A percentile compares a stretch with the other conserved stretches of the same genome.
Conservation (phyloP, 495 filamentous ascomycete genomes). For the Penicillium flavigenum region DNA sequence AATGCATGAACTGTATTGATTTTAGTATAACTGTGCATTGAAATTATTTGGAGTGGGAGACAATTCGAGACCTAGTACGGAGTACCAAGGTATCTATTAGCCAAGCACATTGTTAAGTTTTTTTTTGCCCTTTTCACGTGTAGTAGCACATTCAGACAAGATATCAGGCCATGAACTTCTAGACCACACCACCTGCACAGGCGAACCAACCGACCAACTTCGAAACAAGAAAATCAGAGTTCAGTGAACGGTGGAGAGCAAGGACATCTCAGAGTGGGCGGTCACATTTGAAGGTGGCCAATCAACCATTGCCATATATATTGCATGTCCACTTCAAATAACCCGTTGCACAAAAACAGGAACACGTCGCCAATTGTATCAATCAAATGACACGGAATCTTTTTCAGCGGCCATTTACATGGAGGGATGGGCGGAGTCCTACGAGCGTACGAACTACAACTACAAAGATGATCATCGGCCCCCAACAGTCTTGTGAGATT, state of each 20-base stretch:
- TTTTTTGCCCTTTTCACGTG: no score
- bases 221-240: not conserved
- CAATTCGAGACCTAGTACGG: not conserved
- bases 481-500: not conserved
- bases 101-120: not conserved
- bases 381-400: not conserved
- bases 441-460: not conserved
- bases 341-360: not conserved
- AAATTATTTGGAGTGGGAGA: not conserved
- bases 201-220: not conserved
- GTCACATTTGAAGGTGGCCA: constrained; percentile 6
- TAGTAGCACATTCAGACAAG: not conserved
- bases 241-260: not conserved
- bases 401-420: not conserved
- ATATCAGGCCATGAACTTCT: not conserved
- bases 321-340: not conserved
- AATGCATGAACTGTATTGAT: not conserved
- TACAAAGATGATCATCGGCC: not conserved
- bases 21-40: not conserved
- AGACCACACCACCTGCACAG: not conserved
- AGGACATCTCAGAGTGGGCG: not conserved
- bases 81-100: not conserved
- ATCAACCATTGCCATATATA: not conserved
- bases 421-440: not conserved
- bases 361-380: not conserved